Base-by-base conservation (phyloP, 179 eudicot genomes). In the Spergularia azorica region DNA sequence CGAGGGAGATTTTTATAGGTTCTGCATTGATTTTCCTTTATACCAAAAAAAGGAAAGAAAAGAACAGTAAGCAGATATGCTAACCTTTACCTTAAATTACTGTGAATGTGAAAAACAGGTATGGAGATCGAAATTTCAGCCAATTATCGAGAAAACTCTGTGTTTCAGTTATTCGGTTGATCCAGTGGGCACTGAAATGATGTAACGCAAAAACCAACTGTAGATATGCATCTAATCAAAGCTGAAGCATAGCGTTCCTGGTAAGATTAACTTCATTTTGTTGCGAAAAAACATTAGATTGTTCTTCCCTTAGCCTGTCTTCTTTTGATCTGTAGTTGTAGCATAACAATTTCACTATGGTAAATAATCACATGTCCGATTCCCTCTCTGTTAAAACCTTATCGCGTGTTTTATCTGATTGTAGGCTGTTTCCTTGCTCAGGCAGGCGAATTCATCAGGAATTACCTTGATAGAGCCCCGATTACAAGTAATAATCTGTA, bases 161-260 rank as follows among this genome's bases (percentile, higher is more conserved):
- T 77, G 85, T 9, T 73, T 87, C 66, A 84, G 83, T 73, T 93
- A 77, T 82, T 80, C 86, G 21, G 88, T 93, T 57, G 92, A 91
- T 81, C 98, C 98, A 38, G 89, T 93, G 50, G 98, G 97, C 75
- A 91, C 84, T 50, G 93, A 91, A 77, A 83, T 93, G 64, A 93
- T 93, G 95, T 93, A 93, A 79, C 50, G 66, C n/a, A 51, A 58
- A 69, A 14, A 51, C 51, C 62, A 51, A 26, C 39, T 18, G 20
- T 84, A 68, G 41, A 51, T 61, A 0, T 58, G 64, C 70, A 39
- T 5, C 65, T 66, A 9, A 62, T 61, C 32, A 61, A 54, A 54
- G 61, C 58, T 62, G 18, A 67, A 41, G 59, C 69, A 67, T 38
- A 36, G 21, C 36, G 26, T 17, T 36, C 11, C 68, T 41, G 60